Conservation (phyloP, 208 protist species). For the Wallacemonas collosoma region DNA sequence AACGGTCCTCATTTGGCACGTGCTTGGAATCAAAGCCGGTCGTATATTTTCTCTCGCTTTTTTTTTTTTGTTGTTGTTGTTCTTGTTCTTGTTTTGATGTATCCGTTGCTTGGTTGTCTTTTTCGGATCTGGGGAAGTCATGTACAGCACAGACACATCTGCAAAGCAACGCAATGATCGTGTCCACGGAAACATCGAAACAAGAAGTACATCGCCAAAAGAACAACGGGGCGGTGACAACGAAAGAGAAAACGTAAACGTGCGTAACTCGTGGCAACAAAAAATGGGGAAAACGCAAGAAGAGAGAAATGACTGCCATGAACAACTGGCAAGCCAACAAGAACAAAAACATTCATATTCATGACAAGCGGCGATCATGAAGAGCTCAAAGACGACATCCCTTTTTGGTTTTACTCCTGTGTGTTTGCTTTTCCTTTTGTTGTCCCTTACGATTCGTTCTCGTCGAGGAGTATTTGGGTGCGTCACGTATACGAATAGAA, state of each 20-base stretch:
- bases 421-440: background rate
- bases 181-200: background rate
- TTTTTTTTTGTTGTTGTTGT: background rate
- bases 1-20: no score
- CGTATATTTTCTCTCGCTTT: no score
- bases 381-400: background rate
- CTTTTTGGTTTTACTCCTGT: background rate
- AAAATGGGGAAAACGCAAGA: constrained; percentile 17
- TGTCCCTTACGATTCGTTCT: background rate
- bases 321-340: background rate
- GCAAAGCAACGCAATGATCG: background rate
- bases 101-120: background rate
- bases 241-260: background rate
- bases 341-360: constrained; percentile 13
- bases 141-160: background rate
- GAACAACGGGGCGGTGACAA: background rate
- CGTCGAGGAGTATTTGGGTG: no score
- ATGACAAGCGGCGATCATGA: constrained; percentile 14
- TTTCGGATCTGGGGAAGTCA: background rate
- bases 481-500: no score
- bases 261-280: constrained; percentile 5
- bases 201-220: background rate
- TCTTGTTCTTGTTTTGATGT: background rate
- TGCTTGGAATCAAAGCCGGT: no score
- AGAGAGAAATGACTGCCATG: constrained; percentile 9